phyloP scores from a whole-genome alignment of 805 yeast genomes.

The Ogataea neopini region DNA sequence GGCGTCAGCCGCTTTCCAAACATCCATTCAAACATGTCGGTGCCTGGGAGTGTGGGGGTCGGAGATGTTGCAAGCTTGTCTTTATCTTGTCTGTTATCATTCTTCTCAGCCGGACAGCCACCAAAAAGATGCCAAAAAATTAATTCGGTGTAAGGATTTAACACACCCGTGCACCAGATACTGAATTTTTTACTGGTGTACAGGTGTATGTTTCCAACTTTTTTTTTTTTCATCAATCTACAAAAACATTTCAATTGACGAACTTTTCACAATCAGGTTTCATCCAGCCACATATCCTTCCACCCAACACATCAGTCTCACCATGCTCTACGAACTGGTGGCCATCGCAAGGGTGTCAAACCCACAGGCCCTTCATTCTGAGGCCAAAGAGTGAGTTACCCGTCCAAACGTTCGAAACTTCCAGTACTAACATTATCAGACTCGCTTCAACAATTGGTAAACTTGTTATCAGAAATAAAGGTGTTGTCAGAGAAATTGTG shows the following conservation, averaged over 20 bases:
- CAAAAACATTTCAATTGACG: neutral
- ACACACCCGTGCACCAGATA: too few relatives aligned
- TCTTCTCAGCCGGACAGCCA: slow-evolving; percentile 5
- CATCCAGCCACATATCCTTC: neutral
- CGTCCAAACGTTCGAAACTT: neutral
- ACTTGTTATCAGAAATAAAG: slow-evolving; percentile 83
- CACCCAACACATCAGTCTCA: neutral
- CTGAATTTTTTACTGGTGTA: too few relatives aligned
- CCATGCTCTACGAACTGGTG: slow-evolving; percentile 85
- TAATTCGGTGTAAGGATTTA: slow-evolving; percentile 8
- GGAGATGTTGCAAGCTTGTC: neutral
- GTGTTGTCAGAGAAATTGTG: slow-evolving; percentile 82
- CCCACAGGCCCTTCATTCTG: slow-evolving; percentile 51
- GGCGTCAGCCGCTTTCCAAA: slow-evolving; percentile 94
- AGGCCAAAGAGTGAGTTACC: slow-evolving; percentile 56
- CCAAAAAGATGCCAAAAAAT: neutral
- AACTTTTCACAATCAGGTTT: neutral
- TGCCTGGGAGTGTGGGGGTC: neutral
- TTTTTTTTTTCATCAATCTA: neutral
- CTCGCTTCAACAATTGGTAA: slow-evolving; percentile 67
- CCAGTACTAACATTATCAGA: slow-evolving; percentile 11
- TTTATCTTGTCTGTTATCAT: slow-evolving; percentile 2
- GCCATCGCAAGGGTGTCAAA: slow-evolving; percentile 84
- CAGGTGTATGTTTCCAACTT: neutral
- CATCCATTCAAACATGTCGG: slow-evolving; percentile 91